Evolutionary conservation across 2,329 filamentous ascomycete genomes (phyloP), one percentile per base, ranked within the genome.

Genomic region (Alternaria conjuncta): DNA sequence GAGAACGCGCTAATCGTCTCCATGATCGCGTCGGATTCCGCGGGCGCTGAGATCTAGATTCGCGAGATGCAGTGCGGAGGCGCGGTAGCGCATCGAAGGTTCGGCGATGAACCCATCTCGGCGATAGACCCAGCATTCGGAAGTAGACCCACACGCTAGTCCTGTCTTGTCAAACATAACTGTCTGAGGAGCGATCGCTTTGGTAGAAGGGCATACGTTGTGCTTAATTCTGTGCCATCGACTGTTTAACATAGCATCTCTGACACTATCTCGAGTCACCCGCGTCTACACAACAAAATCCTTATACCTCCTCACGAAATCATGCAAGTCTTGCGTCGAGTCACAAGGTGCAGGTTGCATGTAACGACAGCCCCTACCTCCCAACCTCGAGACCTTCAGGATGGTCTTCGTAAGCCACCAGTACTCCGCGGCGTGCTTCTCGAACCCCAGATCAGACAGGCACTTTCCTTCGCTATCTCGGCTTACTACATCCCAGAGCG

Each of bases 31-130:
- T 51, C 26, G 47, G 47, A 32, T 21, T 32, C 26, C 47, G 47
- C 47, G 47, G 47, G 12, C 26, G 11, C 26, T 51, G n/a, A 12
- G 6, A 51, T 51, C 47, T 51, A 20, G 26, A 32, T 41, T 18
- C 36, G 36, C 15, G 36, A 41, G 36, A 41, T 41, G 36, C 11
- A 32, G 11, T 25, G 44, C 20, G 44, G 44, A 18, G 36, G n/a
- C 9, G 36, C n/a, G 9, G 36, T n/a, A 9, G 36, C n/a, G 21
- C 44, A 23, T 46, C 20, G 44, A 15, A 30, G 15, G 11, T 30
- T 20, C 47, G 47, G 47, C n/a, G 18, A 50, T 50, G 15, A 28
- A 50, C 47, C 47, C 47, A 50, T 21, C 8, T 10, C 36, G 36
- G 36, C 36, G 36, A 18, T 41, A 18, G 5, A 18, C 26, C 26